Conservation (phyloP, 108 stramenopile species). For the Phaeodactylum tricornutum region DNA sequence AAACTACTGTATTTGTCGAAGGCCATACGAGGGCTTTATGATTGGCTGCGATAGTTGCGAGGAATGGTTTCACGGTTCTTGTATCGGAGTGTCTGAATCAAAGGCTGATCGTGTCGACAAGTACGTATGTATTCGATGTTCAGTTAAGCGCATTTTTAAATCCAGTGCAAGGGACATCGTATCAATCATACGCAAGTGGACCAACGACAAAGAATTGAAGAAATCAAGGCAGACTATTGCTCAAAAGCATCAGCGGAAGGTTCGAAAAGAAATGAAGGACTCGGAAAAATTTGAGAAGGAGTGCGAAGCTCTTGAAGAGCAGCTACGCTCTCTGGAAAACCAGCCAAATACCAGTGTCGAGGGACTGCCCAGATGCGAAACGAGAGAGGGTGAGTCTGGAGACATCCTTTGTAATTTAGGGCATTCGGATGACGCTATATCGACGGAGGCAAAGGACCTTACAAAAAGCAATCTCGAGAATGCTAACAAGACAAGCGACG, state of each 20-base stretch:
- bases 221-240: constrained; percentile 47
- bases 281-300: constrained; percentile 31
- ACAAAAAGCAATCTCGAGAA: too few relatives aligned
- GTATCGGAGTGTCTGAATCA: constrained; percentile 69
- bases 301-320: not conserved
- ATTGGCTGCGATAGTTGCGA: constrained; percentile 89
- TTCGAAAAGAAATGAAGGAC: constrained; percentile 52
- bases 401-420: not conserved
- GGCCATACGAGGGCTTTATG: constrained; percentile 94
- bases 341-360: not conserved
- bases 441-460: too few relatives aligned
- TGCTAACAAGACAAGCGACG: too few relatives aligned
- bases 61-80: constrained; percentile 92
- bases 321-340: too few relatives aligned
- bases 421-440: not conserved
- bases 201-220: constrained; percentile 41
- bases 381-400: not conserved
- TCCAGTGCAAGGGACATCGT: constrained; percentile 28
- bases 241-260: constrained; percentile 62
- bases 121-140: constrained; percentile 71
- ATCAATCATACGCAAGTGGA: constrained; percentile 59
- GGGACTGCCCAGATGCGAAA: not conserved
- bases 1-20: constrained; percentile 83
- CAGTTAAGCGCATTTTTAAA: constrained; percentile 38
- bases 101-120: constrained; percentile 65